Evolutionary conservation across 2,329 filamentous ascomycete species (phyloP).

Genomic region (Cladosporium sp.): DNA sequence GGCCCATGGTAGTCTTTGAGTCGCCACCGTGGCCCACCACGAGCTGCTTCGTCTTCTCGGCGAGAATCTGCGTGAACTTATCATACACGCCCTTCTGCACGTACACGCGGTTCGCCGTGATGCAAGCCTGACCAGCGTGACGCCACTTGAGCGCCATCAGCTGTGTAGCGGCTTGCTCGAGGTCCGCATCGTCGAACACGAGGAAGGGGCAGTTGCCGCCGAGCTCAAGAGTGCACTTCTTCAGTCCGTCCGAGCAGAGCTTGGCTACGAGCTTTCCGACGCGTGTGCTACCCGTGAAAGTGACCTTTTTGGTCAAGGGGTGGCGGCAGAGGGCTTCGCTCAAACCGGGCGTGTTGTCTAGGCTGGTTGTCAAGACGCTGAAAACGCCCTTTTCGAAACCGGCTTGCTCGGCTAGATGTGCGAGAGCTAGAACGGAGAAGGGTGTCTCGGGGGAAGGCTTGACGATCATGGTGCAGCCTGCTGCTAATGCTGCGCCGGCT

Average conservation of each 20-base stretch:
- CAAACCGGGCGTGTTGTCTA: constrained; percentile 56
- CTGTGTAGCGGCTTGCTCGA: constrained; percentile 55
- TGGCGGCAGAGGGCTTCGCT: constrained; percentile 59
- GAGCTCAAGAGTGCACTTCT: constrained; percentile 65
- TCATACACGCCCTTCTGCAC: constrained; percentile 65
- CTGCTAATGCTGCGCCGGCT: constrained; percentile 66
- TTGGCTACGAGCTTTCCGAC: constrained; percentile 64
- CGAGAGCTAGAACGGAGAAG: constrained; percentile 57
- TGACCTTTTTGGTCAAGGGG: constrained; percentile 61
- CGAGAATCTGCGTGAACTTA: constrained; percentile 57
- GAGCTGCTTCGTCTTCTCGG: constrained; percentile 54
- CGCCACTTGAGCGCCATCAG: constrained; percentile 55
- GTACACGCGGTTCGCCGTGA: constrained; percentile 66
- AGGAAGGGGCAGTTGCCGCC: constrained; percentile 67
- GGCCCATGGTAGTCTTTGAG: constrained; percentile 60
- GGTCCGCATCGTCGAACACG: constrained; percentile 64
- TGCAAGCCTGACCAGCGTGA: constrained; percentile 65
- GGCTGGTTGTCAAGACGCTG: constrained; percentile 61
- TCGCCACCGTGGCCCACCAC: constrained; percentile 63
- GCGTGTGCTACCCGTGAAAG: constrained; percentile 61
- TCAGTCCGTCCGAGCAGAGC: constrained; percentile 60
- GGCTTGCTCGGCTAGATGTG: constrained; percentile 54
- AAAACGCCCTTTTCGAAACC: constrained; percentile 62
- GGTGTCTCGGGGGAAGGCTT: constrained; percentile 72
- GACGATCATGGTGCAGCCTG: constrained; percentile 71